A percentile compares a stretch with the other conserved stretches of the same genome.
Conservation (phyloP, 2,329 filamentous ascomycete genomes). For the Paramyrothecium sp. region DNA sequence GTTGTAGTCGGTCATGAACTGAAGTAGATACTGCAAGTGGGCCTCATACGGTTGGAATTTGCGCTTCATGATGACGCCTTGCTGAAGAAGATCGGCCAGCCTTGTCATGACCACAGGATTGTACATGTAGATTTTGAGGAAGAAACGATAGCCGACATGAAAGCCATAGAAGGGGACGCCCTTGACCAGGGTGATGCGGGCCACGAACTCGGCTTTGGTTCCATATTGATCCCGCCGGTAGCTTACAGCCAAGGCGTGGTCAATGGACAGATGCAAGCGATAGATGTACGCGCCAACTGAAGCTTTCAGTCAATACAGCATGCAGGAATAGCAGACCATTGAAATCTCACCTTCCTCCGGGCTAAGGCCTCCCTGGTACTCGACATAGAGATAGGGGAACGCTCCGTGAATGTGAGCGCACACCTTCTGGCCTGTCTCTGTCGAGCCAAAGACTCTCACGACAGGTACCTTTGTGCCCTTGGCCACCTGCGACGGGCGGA, state of each 20-base stretch:
- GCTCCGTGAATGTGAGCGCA: constrained; percentile 95
- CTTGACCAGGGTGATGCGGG: constrained; percentile 88
- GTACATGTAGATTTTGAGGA: constrained; percentile 91
- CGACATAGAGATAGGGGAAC: constrained; percentile 92
- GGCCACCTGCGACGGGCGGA: constrained; percentile 55
- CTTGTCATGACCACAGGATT: constrained; percentile 87
- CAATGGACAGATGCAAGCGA: constrained; percentile 80
- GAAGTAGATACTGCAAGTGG: constrained; percentile 86
- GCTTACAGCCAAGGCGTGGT: constrained; percentile 83
- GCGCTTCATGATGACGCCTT: constrained; percentile 82
- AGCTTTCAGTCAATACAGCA: neutral
- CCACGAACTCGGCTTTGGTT: constrained; percentile 71
- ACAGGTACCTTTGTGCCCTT: constrained; percentile 77
- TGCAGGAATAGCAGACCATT: too few relatives aligned
- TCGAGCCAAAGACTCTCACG: constrained; percentile 87
- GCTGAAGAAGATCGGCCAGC: constrained; percentile 80
- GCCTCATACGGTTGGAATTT: constrained; percentile 91
- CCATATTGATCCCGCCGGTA: constrained; percentile 75
- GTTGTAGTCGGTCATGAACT: constrained; percentile 99
- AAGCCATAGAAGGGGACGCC: constrained; percentile 96
- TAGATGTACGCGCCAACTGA: constrained; percentile 74
- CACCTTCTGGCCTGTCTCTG: constrained; percentile 92
- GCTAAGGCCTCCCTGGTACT: constrained; percentile 71
- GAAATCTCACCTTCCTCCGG: constrained; percentile 53
- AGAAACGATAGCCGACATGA: constrained; percentile 86